A percentile compares a stretch with the other conserved stretches of the same genome.
These are phyloP conservation scores for Kitagawia praeruptora DNA, from an alignment of 129 eudicot genomes.

Conservation along the genomic window DNA sequence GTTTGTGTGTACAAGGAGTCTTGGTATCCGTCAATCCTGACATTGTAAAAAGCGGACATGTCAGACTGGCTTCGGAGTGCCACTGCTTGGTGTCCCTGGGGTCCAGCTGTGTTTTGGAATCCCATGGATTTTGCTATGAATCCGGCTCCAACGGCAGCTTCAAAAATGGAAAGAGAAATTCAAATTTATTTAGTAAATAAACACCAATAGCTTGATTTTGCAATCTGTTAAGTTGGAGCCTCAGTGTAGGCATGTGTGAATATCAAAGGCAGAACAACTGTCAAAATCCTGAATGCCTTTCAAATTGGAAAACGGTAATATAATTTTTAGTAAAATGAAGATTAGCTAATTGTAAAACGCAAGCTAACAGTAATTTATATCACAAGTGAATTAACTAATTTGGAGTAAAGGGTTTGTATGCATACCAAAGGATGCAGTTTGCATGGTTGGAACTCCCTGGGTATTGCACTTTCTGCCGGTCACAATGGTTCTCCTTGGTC, in stretches of 20 bases:
- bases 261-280: background rate
- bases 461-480: slow-evolving; percentile 25
- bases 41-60: slow-evolving; percentile 42
- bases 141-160: slow-evolving; percentile 47
- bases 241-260: background rate
- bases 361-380: background rate
- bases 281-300: background rate
- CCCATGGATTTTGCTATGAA: slow-evolving; percentile 47
- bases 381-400: background rate
- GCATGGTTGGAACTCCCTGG: slow-evolving; percentile 21
- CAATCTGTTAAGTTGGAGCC: background rate
- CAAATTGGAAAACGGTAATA: background rate
- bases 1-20: slow-evolving; percentile 47
- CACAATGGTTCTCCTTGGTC: slow-evolving; percentile 41
- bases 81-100: slow-evolving; percentile 58
- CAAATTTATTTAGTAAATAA: too few species aligned
- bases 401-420: background rate
- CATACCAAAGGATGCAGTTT: slow-evolving; percentile 32
- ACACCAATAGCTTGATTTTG: too few species aligned
- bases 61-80: slow-evolving; percentile 48
- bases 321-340: background rate
- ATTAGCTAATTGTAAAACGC: background rate
- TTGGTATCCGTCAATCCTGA: slow-evolving; percentile 51
- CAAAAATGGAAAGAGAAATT: background rate
- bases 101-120: slow-evolving; percentile 55